Conservation (phyloP, 2,329 filamentous ascomycete genomes). For the Claviceps maximensis region DNA sequence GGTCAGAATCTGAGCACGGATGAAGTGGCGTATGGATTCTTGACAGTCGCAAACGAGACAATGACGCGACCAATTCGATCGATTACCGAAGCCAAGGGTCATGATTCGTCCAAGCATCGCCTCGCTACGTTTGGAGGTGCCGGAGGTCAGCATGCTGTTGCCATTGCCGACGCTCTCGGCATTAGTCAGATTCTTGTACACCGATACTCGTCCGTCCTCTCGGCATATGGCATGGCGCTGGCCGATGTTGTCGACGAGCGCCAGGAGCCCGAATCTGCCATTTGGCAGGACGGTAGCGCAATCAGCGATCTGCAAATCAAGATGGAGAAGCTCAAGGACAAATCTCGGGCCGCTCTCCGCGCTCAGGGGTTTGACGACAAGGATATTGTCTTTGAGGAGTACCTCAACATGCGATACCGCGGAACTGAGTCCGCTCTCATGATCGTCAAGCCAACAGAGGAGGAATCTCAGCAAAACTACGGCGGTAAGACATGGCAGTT, state of each 20-base stretch:
- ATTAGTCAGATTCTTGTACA: slow-evolving; percentile 30
- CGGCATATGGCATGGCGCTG: slow-evolving; percentile 32
- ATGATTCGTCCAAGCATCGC: slow-evolving; percentile 21
- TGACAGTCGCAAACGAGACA: slow-evolving; percentile 23
- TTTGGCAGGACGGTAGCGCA: slow-evolving; percentile 47
- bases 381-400: slow-evolving; percentile 76
- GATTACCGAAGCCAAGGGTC: slow-evolving; percentile 23
- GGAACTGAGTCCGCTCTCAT: slow-evolving; percentile 87
- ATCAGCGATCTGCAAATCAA: slow-evolving; percentile 54
- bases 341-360: slow-evolving; percentile 51
- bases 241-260: slow-evolving; percentile 46
- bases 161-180: slow-evolving; percentile 28
- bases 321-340: slow-evolving; percentile 68
- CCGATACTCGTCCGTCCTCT: slow-evolving; percentile 31
- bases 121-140: slow-evolving; percentile 25
- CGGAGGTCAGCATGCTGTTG: slow-evolving; percentile 31
- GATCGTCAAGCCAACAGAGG: slow-evolving; percentile 60
- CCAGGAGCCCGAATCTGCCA: slow-evolving; percentile 59
- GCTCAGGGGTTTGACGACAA: slow-evolving; percentile 68
- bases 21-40: slow-evolving; percentile 23
- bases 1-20: slow-evolving; percentile 17
- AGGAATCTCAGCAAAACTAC: slow-evolving; percentile 46
- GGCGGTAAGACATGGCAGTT: slow-evolving; percentile 65
- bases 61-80: slow-evolving; percentile 24
- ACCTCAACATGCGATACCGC: slow-evolving; percentile 85